phyloP scores from a whole-genome alignment of 2,329 filamentous ascomycete genomes.

The Stylonectria norvegica region DNA sequence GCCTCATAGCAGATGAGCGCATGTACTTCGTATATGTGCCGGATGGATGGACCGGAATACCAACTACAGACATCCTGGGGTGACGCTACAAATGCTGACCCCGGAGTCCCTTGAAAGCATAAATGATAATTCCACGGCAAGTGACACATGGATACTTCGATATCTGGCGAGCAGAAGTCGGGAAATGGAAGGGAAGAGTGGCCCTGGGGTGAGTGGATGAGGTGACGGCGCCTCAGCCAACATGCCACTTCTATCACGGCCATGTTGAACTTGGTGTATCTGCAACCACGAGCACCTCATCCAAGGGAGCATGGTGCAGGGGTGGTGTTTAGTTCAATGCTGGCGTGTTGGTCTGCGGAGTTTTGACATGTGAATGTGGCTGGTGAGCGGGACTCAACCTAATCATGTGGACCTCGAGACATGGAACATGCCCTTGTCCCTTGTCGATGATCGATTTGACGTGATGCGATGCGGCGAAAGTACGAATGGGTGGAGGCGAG shows the following conservation, averaged over 20 bases:
- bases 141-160: no score
- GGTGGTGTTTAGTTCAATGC: slow-evolving; percentile 3
- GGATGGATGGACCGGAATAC: no score
- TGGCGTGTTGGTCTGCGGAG: background rate
- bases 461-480: background rate
- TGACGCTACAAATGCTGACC: no score
- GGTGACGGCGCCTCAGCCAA: slow-evolving; percentile 14
- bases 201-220: slow-evolving; percentile 14
- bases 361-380: slow-evolving; percentile 34
- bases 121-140: no score
- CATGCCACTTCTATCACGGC: slow-evolving; percentile 13
- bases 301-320: slow-evolving; percentile 12
- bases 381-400: slow-evolving; percentile 13
- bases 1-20: no score
- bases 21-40: no score
- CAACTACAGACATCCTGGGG: no score
- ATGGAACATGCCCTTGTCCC: no score
- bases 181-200: no score
- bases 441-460: background rate
- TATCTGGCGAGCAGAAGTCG: slow-evolving; percentile 4
- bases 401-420: no score
- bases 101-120: no score
- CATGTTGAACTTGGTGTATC: slow-evolving; percentile 4
- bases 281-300: no score
- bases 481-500: background rate